Base-by-base conservation (phyloP, 768 basidiomycete species). In the Mycena epipterygia region DNA sequence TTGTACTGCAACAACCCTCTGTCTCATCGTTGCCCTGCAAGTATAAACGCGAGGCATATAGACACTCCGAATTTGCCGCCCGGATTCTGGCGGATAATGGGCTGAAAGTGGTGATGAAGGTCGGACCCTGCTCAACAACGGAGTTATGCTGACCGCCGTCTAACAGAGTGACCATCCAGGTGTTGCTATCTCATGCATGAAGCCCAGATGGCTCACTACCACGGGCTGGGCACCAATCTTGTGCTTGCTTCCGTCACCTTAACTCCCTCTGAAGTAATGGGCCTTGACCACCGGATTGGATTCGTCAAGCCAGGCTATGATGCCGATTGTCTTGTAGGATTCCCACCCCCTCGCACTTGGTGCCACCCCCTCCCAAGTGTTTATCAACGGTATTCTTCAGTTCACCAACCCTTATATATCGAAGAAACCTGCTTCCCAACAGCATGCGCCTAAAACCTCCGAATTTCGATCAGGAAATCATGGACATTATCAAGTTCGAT, bases 351-450 rank as follows among this genome's bases (percentile, higher is more conserved):
- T 96, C 21, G 83, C 89, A 1, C 83, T 96, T 14, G 93, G 93
- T 23, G 93, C 94, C 25, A 90, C 93, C 0, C 94, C 94, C 6
- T 84, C 86, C 58, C 94, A 95, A 82, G 93, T 94, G 11, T 95
- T 87, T 81, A 94, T 96, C 68, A 95, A 97, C 73, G 95, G 95
- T 4, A 91, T 96, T 67, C 76, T 92, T 0, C 95, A 97, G 74
- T 74, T 92, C 2, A 75, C 82, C 51, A 74, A 80, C 14, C 88
- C 90, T 0, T 76, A 84, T 66, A 74, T 84, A 17, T 78, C 82
- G 55, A 64, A 80, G 59, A 95, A 95, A 77, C 89, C 92, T 0
- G 53, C 70, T 1, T 64, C 78, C 9, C 83, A 88, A 70, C 93
- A 95, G 73, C 71, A 81, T 11, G 80, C 81, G 1, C 90, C 91